phyloP scores from a whole-genome alignment of 495 filamentous ascomycete species.

The Penicillium maclennaniae region DNA sequence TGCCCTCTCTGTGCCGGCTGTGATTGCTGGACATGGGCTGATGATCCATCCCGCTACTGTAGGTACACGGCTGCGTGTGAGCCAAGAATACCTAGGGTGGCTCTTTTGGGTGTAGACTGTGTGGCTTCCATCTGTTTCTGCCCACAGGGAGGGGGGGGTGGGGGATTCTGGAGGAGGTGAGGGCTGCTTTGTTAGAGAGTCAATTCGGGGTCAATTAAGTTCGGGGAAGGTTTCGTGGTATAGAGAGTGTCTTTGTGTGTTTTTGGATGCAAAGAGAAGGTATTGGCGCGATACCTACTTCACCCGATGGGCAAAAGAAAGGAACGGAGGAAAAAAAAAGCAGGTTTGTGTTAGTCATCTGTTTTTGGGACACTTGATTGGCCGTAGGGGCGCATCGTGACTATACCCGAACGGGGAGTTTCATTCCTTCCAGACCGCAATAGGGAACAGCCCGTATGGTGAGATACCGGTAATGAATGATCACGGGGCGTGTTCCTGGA shows the following conservation, averaged over 20 bases:
- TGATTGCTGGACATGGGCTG: constrained; percentile 4
- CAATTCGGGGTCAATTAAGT: constrained; percentile 3
- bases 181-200: no score
- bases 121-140: background rate
- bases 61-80: constrained; percentile 27
- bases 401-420: constrained; percentile 6
- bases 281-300: background rate
- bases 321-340: constrained; percentile 12
- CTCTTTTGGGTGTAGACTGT: background rate
- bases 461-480: background rate
- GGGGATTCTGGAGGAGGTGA: background rate
- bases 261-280: background rate
- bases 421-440: background rate
- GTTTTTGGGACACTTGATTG: constrained; percentile 9
- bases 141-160: background rate
- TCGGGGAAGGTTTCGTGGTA: background rate
- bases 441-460: background rate
- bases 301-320: constrained; percentile 4
- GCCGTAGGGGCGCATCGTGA: background rate
- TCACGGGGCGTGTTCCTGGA: background rate
- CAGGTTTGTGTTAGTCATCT: constrained; percentile 11
- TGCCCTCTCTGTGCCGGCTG: constrained; percentile 9
- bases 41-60: constrained; percentile 22
- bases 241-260: background rate
- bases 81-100: constrained; percentile 15